Conservation (phyloP, 140 eudicot species). For the Anethum foeniculum region DNA sequence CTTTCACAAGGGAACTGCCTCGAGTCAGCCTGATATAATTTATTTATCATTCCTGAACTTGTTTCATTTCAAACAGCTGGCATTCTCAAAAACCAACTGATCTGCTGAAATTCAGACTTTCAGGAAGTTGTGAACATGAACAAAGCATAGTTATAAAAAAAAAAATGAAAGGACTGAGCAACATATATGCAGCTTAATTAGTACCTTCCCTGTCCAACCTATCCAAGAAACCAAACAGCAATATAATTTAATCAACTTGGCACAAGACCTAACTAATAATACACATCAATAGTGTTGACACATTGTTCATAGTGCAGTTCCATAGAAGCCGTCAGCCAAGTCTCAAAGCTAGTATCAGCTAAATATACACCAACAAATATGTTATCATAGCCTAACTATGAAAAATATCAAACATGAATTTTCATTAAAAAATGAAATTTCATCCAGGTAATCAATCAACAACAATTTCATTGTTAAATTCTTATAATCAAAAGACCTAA, state of each 20-base stretch:
- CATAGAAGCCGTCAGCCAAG: not conserved
- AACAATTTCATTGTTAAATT: not conserved
- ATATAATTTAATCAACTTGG: not conserved
- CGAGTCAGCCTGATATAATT: not conserved
- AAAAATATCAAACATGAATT: not conserved
- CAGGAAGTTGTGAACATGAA: conserved; percentile 23
- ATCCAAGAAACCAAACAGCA: not conserved
- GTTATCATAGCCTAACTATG: not conserved
- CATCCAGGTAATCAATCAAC: not conserved
- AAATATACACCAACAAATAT: not conserved
- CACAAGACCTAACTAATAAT: not conserved
- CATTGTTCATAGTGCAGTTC: not conserved
- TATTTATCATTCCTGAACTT: not conserved
- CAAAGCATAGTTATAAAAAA: not conserved
- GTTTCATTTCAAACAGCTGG: conserved; percentile 36
- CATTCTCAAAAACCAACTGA: conserved; percentile 66
- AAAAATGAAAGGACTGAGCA: not conserved
- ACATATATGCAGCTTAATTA: not conserved
- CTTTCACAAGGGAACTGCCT: not conserved
- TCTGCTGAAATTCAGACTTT: conserved; percentile 62
- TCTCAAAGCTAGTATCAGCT: not conserved
- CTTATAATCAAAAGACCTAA: not conserved
- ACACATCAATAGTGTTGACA: not conserved
- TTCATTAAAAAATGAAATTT: too few species aligned
- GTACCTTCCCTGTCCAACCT: not conserved